Percentiles rank a stretch among this genome's conserved stretches.
Evolutionary conservation across 495 filamentous ascomycete species (phyloP).

Genomic region (Penicillium bialowiezense): DNA sequence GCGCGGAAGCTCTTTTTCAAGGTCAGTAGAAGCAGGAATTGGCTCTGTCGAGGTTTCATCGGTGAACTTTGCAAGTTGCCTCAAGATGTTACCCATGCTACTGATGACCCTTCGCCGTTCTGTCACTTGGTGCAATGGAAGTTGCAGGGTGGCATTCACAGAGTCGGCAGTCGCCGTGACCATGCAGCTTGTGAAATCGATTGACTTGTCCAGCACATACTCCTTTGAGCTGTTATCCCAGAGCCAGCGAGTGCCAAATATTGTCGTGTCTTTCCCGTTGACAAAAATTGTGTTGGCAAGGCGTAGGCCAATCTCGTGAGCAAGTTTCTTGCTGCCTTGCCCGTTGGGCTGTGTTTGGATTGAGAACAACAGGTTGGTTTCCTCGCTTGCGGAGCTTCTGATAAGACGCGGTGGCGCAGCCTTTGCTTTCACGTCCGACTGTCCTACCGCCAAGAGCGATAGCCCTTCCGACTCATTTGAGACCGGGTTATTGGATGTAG

Average conservation of each 20-base stretch:
- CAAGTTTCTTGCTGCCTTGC: neutral
- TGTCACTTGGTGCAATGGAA: conserved; percentile 65
- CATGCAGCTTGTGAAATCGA: conserved; percentile 33
- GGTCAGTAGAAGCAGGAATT: conserved; percentile 70
- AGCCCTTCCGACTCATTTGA: conserved; percentile 31
- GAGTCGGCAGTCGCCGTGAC: conserved; percentile 17
- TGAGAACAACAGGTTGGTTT: conserved; percentile 34
- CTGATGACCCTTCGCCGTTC: conserved; percentile 58
- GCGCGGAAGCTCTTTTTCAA: conserved; percentile 63
- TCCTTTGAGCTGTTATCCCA: conserved; percentile 18
- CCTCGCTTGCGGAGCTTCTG: conserved; percentile 28
- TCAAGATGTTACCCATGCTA: conserved; percentile 80
- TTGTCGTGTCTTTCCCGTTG: conserved; percentile 62
- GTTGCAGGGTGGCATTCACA: conserved; percentile 23
- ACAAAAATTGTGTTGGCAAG: conserved; percentile 76
- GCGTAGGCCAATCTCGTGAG: conserved; percentile 50
- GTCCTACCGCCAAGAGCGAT: conserved; percentile 29
- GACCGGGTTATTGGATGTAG: conserved; percentile 1
- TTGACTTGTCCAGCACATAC: conserved; percentile 20
- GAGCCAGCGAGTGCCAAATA: conserved; percentile 57
- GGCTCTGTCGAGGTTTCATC: conserved; percentile 34
- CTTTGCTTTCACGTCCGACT: conserved; percentile 31
- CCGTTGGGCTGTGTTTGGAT: conserved; percentile 8
- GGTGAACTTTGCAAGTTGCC: conserved; percentile 55
- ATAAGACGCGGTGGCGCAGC: conserved; percentile 29